Percentiles rank a stretch among this genome's conserved stretches.
These are phyloP conservation scores for Microsporum ferrugineum DNA, from an alignment of 2,329 filamentous ascomycete genomes.

Conservation along the genomic window DNA sequence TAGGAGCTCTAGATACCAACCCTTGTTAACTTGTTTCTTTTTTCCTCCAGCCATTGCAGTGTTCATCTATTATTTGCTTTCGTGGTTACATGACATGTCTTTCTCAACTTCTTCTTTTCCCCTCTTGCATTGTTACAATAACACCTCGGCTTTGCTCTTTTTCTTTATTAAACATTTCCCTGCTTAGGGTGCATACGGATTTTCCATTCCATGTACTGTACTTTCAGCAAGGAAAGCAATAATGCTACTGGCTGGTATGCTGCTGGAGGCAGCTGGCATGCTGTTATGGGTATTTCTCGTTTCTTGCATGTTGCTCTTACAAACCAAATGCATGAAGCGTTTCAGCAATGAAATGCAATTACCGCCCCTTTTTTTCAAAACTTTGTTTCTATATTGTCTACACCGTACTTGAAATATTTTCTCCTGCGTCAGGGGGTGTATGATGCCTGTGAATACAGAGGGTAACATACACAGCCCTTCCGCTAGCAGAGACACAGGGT, in stretches of 20 bases:
- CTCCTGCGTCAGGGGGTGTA: too few species aligned
- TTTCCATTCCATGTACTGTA: conserved; percentile 16
- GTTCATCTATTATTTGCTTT: conserved; percentile 1
- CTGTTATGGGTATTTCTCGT: conserved; percentile 11
- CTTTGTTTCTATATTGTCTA: not conserved
- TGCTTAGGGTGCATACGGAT: conserved; percentile 16
- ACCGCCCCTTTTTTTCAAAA: not conserved
- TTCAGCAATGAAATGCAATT: conserved; percentile 11
- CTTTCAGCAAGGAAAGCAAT: conserved; percentile 20
- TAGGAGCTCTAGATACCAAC: not conserved
- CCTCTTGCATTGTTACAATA: conserved; percentile 1
- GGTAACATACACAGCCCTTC: not conserved
- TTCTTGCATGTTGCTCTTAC: conserved; percentile 9
- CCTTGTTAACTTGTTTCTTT: not conserved
- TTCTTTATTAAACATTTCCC: conserved; percentile 3
- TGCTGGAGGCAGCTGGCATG: conserved; percentile 13
- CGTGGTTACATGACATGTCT: conserved; percentile 3
- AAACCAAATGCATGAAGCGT: conserved; percentile 8
- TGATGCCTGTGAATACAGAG: too few species aligned
- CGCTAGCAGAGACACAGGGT: not conserved
- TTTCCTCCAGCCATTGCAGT: not conserved
- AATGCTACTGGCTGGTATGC: conserved; percentile 12
- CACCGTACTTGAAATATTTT: not conserved
- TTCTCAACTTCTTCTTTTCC: not conserved
- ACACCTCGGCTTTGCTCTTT: conserved; percentile 3